Conservation (phyloP, 495 filamentous ascomycete genomes). For the Talaromyces thailandensis region DNA sequence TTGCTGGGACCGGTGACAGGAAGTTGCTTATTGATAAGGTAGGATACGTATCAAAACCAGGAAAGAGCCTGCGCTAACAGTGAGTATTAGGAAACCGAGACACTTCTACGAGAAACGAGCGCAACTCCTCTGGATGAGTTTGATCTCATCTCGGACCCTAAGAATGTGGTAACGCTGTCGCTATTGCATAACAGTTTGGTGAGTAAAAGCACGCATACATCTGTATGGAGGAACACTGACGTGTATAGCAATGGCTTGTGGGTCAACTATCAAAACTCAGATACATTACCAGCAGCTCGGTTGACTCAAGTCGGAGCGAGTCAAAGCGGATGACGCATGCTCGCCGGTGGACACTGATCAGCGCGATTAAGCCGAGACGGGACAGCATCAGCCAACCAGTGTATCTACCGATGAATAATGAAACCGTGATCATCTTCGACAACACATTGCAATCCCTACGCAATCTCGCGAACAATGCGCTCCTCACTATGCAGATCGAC, state of each 20-base stretch:
- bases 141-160: conserved; percentile 83
- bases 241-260: conserved; percentile 71
- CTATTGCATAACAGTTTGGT: conserved; percentile 91
- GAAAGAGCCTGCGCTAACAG: background rate
- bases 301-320: conserved; percentile 32
- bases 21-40: conserved; percentile 33
- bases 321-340: conserved; percentile 30
- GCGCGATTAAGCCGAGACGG: conserved; percentile 45
- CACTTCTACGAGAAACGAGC: conserved; percentile 57
- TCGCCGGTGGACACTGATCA: conserved; percentile 75
- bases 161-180: conserved; percentile 73
- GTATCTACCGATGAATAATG: conserved; percentile 81
- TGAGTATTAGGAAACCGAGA: conserved; percentile 47
- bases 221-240: conserved; percentile 11
- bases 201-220: conserved; percentile 6
- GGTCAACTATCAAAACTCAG: conserved; percentile 68
- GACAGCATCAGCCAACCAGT: conserved; percentile 49
- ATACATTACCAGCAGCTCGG: conserved; percentile 48
- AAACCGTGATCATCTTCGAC: conserved; percentile 80
- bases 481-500: conserved; percentile 81
- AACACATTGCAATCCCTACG: conserved; percentile 71
- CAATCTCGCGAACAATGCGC: conserved; percentile 62
- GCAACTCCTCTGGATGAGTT: conserved; percentile 55
- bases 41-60: background rate
- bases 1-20: conserved; percentile 30